A percentile compares a stretch with the other conserved stretches of the same genome.
These are phyloP conservation scores for Gossypium mustelinum DNA, from an alignment of 345 rosid genomes.

Conservation along the genomic window DNA sequence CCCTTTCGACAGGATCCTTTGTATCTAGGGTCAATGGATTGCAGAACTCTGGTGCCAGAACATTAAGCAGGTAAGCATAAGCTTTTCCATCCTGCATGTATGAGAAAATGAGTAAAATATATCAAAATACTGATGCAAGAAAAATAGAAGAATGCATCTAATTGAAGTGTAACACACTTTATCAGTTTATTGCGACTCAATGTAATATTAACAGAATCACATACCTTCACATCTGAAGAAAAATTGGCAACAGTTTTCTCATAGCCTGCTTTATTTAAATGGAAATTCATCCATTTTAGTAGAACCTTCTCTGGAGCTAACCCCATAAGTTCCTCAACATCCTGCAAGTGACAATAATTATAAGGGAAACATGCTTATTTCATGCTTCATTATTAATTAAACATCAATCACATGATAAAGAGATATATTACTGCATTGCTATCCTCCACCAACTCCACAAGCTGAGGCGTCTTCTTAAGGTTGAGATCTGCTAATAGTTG, in stretches of 20 bases:
- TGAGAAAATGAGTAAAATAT: conserved; percentile 11
- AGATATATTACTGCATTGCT: conserved; percentile 37
- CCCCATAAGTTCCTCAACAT: conserved; percentile 83
- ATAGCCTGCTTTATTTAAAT: conserved; percentile 83
- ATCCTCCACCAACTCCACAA: conserved; percentile 84
- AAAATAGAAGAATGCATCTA: not conserved
- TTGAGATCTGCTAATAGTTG: conserved; percentile 87
- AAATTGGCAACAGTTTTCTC: conserved; percentile 74
- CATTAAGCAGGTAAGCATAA: conserved; percentile 78
- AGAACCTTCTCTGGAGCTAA: conserved; percentile 87
- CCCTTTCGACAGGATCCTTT: conserved; percentile 68
- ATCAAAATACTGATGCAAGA: conserved; percentile 14
- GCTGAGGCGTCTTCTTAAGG: conserved; percentile 94
- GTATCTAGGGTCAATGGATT: conserved; percentile 66
- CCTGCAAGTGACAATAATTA: conserved; percentile 39
- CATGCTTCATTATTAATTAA: not conserved
- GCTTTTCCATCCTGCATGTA: conserved; percentile 82
- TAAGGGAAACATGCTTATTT: not conserved
- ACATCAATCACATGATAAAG: conserved; percentile 12
- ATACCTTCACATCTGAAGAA: conserved; percentile 85
- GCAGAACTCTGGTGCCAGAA: conserved; percentile 84
- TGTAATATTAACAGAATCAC: conserved; percentile 12
- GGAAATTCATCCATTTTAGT: conserved; percentile 90
- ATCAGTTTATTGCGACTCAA: not conserved
- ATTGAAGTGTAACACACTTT: not conserved